Percentiles rank a stretch among this genome's conserved stretches.
Conservation (phyloP, 73 alveolate species). For the Paramecium sexaurelia region DNA sequence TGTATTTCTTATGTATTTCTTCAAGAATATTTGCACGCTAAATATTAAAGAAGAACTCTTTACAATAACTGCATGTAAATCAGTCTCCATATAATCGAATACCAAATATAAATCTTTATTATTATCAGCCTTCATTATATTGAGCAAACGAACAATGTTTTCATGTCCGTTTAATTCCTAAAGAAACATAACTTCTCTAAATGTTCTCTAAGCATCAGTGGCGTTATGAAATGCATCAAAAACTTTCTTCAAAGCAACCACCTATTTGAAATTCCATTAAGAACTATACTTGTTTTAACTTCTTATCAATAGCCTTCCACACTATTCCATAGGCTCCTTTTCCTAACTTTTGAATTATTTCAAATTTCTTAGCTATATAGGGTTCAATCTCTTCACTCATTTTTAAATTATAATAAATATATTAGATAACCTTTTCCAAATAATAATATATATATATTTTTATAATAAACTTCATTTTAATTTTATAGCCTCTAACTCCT, state of each 20-base stretch:
- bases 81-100: conserved; percentile 90
- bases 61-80: conserved; percentile 81
- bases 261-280: conserved; percentile 51
- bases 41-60: not conserved
- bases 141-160: conserved; percentile 88
- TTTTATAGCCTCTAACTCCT: not conserved
- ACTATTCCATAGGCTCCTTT: conserved; percentile 97
- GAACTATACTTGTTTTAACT: conserved; percentile 74
- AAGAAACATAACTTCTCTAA: conserved; percentile 89
- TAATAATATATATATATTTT: not conserved
- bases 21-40: conserved; percentile 90
- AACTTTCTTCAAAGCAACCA: conserved; percentile 95
- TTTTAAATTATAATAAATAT: not conserved
- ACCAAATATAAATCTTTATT: conserved; percentile 83
- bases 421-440: not conserved
- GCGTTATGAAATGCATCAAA: conserved; percentile 98
- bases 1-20: conserved; percentile 88
- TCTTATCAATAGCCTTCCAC: conserved; percentile 95
- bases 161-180: conserved; percentile 95
- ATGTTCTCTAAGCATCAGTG: conserved; percentile 98
- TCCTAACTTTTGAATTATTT: conserved; percentile 86
- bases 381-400: conserved; percentile 92
- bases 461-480: not conserved
- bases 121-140: conserved; percentile 90
- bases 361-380: conserved; percentile 85